phyloP scores from a whole-genome alignment of 2,329 filamentous ascomycete genomes.

The Talaromyces amestolkiae region DNA sequence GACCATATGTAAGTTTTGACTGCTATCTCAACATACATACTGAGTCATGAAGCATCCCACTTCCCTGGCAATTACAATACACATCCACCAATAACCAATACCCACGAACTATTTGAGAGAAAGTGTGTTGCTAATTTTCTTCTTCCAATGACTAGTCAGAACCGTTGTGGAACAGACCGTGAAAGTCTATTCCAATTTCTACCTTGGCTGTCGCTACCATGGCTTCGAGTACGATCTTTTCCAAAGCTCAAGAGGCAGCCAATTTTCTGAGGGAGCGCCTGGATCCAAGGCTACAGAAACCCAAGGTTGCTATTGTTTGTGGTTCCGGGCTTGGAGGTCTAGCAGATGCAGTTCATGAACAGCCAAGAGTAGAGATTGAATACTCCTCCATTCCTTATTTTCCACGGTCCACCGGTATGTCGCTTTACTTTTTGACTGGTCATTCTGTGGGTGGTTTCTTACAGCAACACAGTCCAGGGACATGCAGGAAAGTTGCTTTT shows the following conservation, averaged over 20 bases:
- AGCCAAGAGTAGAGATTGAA: constrained; percentile 52
- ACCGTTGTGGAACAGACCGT: background rate
- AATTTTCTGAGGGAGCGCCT: constrained; percentile 50
- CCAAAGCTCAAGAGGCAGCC: constrained; percentile 49
- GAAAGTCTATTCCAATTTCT: constrained; percentile 10
- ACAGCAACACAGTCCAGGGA: constrained; percentile 48
- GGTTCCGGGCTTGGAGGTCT: constrained; percentile 64
- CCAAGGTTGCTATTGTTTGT: constrained; percentile 62
- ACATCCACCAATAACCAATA: background rate
- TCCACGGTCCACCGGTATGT: constrained; percentile 57
- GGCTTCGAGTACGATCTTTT: constrained; percentile 23
- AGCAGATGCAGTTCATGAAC: constrained; percentile 53
- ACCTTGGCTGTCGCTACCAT: constrained; percentile 13
- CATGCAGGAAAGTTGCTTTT: constrained; percentile 67
- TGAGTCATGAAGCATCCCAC: constrained; percentile 4
- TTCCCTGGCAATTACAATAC: background rate
- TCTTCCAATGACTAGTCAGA: background rate
- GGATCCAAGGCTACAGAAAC: constrained; percentile 51
- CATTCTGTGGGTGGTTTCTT: constrained; percentile 13
- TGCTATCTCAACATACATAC: background rate
- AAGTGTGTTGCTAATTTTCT: background rate
- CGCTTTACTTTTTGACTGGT: background rate
- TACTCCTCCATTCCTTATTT: constrained; percentile 63
- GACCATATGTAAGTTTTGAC: background rate
- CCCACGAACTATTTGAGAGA: background rate